Percentiles rank a stretch among this genome's conserved stretches.
These are phyloP conservation scores for Plantago rigida DNA, from an alignment of 305 asterid species.

Conservation along the genomic window DNA sequence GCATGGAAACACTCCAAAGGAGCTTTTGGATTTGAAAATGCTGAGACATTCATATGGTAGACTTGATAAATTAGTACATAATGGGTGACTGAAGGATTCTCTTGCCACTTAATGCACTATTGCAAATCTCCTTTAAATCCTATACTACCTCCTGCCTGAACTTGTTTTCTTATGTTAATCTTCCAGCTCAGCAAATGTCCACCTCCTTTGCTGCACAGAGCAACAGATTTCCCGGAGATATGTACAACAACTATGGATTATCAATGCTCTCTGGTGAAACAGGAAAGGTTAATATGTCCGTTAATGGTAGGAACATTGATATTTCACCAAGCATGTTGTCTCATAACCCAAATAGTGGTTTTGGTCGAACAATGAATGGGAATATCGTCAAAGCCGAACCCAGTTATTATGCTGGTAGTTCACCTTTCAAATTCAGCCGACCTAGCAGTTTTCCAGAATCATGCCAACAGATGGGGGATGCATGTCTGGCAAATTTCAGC, in stretches of 20 bases:
- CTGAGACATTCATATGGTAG: no score
- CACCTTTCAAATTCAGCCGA: conserved; percentile 44
- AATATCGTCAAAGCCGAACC: conserved; percentile 53
- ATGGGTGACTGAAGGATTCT: no score
- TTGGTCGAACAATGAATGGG: conserved; percentile 44
- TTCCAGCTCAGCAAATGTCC: conserved; percentile 34
- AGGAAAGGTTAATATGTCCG: conserved; percentile 39
- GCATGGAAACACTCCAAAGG: no score
- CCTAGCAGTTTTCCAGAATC: conserved; percentile 44
- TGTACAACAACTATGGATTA: conserved; percentile 29
- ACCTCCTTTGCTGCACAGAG: conserved; percentile 28
- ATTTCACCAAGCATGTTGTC: conserved; percentile 45
- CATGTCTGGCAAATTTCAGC: conserved; percentile 34
- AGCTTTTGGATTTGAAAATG: no score
- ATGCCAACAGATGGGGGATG: conserved; percentile 36
- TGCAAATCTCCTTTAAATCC: no score
- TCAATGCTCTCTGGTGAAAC: conserved; percentile 34
- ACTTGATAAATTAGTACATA: no score
- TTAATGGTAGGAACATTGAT: conserved; percentile 38
- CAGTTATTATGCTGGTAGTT: conserved; percentile 44
- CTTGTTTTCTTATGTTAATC: conserved; percentile 10
- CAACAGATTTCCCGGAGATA: conserved; percentile 29
- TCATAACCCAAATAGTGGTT: conserved; percentile 41
- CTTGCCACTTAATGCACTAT: no score
- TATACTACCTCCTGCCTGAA: background rate